Percentiles rank a stretch among this genome's conserved stretches.
Conservation (phyloP, 495 filamentous ascomycete species). For the Friedmanniomyces simplex region DNA sequence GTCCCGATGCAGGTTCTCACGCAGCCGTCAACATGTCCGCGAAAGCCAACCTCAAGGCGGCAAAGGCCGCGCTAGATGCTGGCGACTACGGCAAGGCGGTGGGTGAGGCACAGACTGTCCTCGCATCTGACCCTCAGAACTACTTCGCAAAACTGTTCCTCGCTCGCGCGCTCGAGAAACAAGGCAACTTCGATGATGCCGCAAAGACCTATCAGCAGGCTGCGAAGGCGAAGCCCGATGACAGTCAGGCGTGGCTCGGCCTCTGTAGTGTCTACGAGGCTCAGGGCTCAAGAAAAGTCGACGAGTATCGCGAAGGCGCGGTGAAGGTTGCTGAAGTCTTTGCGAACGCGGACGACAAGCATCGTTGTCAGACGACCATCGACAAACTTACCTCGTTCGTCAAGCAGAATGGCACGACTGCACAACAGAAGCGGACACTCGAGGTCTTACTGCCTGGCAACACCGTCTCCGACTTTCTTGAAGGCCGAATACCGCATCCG, state of each 20-base stretch:
- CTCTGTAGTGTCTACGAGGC: slow-evolving; percentile 77
- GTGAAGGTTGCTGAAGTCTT: slow-evolving; percentile 66
- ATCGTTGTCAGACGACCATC: slow-evolving; percentile 66
- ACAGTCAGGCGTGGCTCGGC: slow-evolving; percentile 77
- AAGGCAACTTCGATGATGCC: slow-evolving; percentile 55
- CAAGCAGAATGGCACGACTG: slow-evolving; percentile 56
- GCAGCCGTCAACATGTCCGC: slow-evolving; percentile 22
- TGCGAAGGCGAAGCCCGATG: slow-evolving; percentile 49
- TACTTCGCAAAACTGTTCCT: slow-evolving; percentile 83
- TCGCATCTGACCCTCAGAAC: slow-evolving; percentile 63
- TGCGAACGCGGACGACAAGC: slow-evolving; percentile 52
- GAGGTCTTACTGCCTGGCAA: slow-evolving; percentile 65
- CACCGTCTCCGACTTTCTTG: slow-evolving; percentile 67
- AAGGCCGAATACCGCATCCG: slow-evolving; percentile 76
- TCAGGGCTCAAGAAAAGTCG: slow-evolving; percentile 56
- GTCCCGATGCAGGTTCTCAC: not conserved
- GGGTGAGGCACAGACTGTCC: slow-evolving; percentile 51
- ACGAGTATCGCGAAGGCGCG: slow-evolving; percentile 60
- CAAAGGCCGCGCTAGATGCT: slow-evolving; percentile 65
- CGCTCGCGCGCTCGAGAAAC: slow-evolving; percentile 68
- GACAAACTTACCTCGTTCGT: slow-evolving; percentile 68
- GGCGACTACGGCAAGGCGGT: slow-evolving; percentile 68
- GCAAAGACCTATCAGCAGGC: slow-evolving; percentile 69
- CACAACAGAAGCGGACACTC: slow-evolving; percentile 63
- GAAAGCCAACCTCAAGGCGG: slow-evolving; percentile 77